Evolutionary conservation across 2,329 filamentous ascomycete genomes (phyloP).

Genomic region (Bipolaris sorokiniana): DNA sequence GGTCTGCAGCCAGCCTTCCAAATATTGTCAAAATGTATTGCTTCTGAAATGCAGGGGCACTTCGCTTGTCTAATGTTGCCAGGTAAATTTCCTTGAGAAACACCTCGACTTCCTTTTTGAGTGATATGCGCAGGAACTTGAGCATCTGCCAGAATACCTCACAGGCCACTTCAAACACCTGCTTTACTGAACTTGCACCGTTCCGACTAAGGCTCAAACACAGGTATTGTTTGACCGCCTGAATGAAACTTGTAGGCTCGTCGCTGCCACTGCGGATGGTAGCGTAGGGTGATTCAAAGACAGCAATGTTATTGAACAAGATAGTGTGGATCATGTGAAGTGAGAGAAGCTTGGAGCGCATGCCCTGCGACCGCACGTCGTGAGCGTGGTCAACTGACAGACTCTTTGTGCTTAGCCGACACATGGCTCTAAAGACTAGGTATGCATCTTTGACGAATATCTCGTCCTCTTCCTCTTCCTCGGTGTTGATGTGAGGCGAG

Average conservation of each 20-base stretch:
- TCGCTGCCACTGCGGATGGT: slow-evolving; percentile 92
- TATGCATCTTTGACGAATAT: slow-evolving; percentile 98
- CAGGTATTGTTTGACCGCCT: slow-evolving; percentile 95
- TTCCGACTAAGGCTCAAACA: slow-evolving; percentile 95
- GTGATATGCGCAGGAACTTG: slow-evolving; percentile 87
- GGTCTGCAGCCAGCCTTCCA: slow-evolving; percentile 82
- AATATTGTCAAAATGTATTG: slow-evolving; percentile 88
- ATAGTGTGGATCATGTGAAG: slow-evolving; percentile 94
- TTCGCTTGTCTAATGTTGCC: slow-evolving; percentile 85
- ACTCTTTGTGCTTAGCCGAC: slow-evolving; percentile 93
- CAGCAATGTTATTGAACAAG: slow-evolving; percentile 88
- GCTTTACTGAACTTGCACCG: slow-evolving; percentile 88
- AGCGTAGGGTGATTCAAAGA: slow-evolving; percentile 90
- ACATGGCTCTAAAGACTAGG: slow-evolving; percentile 95
- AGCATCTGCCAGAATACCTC: slow-evolving; percentile 99
- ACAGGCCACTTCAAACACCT: slow-evolving; percentile 92
- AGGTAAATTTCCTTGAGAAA: slow-evolving; percentile 98
- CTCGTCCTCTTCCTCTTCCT: slow-evolving; percentile 82
- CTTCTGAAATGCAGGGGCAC: slow-evolving; percentile 87
- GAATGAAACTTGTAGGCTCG: slow-evolving; percentile 86
- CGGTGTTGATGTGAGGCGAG: slow-evolving; percentile 59
- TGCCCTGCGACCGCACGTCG: slow-evolving; percentile 90
- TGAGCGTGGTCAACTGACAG: slow-evolving; percentile 89
- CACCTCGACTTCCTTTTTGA: slow-evolving; percentile 99
- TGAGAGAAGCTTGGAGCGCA: slow-evolving; percentile 95